Conservation (phyloP, 1,284 basidiomycete genomes). For the Melampsora occidentalis region DNA sequence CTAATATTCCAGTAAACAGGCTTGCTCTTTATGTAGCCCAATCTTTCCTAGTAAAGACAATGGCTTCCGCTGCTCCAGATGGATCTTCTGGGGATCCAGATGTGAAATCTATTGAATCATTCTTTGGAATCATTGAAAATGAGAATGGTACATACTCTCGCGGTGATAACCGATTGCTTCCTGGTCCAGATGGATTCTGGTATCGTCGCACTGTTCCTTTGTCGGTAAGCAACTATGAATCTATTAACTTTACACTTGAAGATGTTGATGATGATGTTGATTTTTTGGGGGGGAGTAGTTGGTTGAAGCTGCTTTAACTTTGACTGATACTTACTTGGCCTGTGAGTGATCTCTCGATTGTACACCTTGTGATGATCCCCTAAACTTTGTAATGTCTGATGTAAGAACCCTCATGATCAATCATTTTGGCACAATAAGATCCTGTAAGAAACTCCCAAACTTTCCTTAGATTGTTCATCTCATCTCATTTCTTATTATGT, state of each 20-base stretch:
- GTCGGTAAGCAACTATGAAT: neutral
- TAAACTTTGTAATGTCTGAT: no score
- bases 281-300: neutral
- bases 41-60: neutral
- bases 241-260: no score
- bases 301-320: neutral
- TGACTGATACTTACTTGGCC: neutral
- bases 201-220: neutral
- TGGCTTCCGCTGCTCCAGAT: neutral
- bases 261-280: no score
- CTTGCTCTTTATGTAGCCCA: slow-evolving; percentile 6
- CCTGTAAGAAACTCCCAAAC: neutral
- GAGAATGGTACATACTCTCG: neutral
- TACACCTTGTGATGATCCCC: no score
- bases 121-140: neutral
- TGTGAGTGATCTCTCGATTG: neutral
- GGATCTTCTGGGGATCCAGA: neutral
- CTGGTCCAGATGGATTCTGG: neutral
- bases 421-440: neutral
- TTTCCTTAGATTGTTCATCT: neutral
- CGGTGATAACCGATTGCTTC: neutral
- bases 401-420: neutral
- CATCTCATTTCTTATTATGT: no score
- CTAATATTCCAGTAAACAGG: neutral
- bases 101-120: neutral